Percentiles rank a stretch among this genome's conserved stretches.
phyloP scores from a whole-genome alignment of 768 basidiomycete genomes.

The Termitomyces bulborhizus region DNA sequence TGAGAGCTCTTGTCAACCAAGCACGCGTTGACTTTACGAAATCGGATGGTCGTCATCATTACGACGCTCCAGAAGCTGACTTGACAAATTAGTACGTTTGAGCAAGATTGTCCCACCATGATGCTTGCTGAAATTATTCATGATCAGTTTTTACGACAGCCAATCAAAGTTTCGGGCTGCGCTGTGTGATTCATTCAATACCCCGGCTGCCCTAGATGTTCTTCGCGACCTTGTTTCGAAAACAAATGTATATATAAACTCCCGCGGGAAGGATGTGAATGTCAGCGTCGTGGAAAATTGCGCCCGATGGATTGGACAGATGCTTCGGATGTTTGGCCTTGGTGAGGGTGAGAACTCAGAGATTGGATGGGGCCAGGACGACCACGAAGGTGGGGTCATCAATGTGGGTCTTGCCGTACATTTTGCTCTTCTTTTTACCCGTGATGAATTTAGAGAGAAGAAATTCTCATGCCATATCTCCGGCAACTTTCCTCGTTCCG shows the following conservation, averaged over 20 bases:
- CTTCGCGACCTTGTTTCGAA: constrained; percentile 78
- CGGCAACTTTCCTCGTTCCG: constrained; percentile 83
- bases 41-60: constrained; percentile 61
- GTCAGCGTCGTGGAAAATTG: constrained; percentile 57
- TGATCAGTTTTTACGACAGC: constrained; percentile 59
- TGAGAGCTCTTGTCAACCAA: constrained; percentile 73
- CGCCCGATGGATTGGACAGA: constrained; percentile 63
- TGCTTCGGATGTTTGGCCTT: constrained; percentile 76
- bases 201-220: constrained; percentile 71
- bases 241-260: constrained; percentile 84
- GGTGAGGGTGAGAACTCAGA: constrained; percentile 61
- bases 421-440: constrained; percentile 5
- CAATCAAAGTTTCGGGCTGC: constrained; percentile 78
- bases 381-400: constrained; percentile 34
- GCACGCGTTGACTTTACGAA: constrained; percentile 37
- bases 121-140: constrained; percentile 1
- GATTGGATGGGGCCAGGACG: constrained; percentile 84
- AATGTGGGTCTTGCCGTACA: constrained; percentile 37
- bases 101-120: neutral
- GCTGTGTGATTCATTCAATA: constrained; percentile 97
- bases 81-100: constrained; percentile 51
- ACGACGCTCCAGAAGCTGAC: constrained; percentile 60
- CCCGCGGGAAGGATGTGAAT: constrained; percentile 52
- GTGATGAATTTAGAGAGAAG: constrained; percentile 57
- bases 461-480: constrained; percentile 84